Conservation (phyloP, 2,329 filamentous ascomycete genomes). For the Aspergillus sp. region DNA sequence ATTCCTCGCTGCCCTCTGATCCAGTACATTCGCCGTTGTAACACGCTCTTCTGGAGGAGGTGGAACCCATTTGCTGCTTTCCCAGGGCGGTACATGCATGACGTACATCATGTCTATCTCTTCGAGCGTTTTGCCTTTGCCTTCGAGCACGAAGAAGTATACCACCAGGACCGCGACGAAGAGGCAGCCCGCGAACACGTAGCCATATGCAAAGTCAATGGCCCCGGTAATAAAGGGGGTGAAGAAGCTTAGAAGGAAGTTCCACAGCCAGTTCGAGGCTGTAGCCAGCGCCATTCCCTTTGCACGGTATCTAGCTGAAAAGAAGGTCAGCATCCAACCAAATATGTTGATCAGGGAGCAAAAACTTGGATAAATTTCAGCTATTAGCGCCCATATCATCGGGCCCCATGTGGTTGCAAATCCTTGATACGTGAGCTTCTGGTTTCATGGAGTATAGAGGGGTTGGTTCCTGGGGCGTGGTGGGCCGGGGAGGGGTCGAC, state of each 20-base stretch:
- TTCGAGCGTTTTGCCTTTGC: constrained; percentile 70
- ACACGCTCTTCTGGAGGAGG: constrained; percentile 30
- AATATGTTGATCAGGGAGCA: no score
- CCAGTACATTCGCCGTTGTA: constrained; percentile 25
- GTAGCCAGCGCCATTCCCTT: constrained; percentile 77
- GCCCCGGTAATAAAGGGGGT: constrained; percentile 74
- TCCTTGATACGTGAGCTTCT: constrained; percentile 43
- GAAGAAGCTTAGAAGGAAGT: constrained; percentile 75
- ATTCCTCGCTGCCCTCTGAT: constrained; percentile 26
- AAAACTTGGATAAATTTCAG: constrained; percentile 43
- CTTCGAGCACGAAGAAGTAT: constrained; percentile 75
- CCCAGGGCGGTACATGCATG: constrained; percentile 62
- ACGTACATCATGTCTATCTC: constrained; percentile 78
- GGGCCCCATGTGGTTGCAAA: constrained; percentile 73
- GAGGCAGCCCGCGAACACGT: constrained; percentile 75
- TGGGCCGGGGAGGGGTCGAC: neutral
- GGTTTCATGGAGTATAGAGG: neutral
- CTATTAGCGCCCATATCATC: constrained; percentile 54
- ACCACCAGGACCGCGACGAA: constrained; percentile 64
- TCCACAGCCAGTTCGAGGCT: constrained; percentile 75
- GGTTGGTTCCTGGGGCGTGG: no score
- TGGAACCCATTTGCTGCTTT: constrained; percentile 55
- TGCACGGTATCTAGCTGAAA: constrained; percentile 56
- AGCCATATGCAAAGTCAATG: constrained; percentile 75
- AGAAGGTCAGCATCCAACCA: no score